Conservation (phyloP, 441 rosid species). For the Mallotus repandus region DNA sequence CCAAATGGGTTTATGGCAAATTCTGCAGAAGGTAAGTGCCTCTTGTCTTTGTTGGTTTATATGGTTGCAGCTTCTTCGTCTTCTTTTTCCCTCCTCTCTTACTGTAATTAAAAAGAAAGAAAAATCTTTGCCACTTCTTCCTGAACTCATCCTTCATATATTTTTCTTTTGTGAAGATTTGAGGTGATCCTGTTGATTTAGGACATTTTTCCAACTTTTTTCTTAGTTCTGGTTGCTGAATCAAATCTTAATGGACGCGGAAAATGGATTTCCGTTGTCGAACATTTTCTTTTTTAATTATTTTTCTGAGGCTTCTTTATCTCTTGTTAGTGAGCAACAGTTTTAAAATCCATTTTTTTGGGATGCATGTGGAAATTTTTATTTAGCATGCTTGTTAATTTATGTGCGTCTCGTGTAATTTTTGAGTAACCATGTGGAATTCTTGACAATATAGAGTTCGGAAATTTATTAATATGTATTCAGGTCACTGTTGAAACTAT, state of each 20-base stretch:
- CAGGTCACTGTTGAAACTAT: background rate
- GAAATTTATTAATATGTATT: background rate
- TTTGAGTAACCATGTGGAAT: background rate
- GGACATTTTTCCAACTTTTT: no score
- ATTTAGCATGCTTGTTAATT: background rate
- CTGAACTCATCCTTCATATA: background rate
- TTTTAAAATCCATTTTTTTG: background rate
- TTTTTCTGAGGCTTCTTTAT: background rate
- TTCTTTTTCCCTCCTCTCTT: background rate
- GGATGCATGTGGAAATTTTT: background rate
- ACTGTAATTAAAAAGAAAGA: background rate
- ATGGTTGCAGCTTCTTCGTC: background rate
- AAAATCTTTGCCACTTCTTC: background rate
- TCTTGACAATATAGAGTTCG: background rate
- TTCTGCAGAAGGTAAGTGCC: constrained; percentile 64
- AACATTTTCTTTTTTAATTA: background rate
- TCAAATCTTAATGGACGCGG: constrained; percentile 8
- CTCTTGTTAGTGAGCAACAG: constrained; percentile 7
- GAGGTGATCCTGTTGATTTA: no score
- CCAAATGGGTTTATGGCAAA: constrained; percentile 73
- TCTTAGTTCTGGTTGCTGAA: no score
- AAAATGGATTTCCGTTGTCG: constrained; percentile 25
- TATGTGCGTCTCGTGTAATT: background rate
- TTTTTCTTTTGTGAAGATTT: no score
- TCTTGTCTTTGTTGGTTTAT: constrained; percentile 12